Base-by-base conservation (phyloP, 2,329 filamentous ascomycete genomes). In the Penicillium sclerotiorum region DNA sequence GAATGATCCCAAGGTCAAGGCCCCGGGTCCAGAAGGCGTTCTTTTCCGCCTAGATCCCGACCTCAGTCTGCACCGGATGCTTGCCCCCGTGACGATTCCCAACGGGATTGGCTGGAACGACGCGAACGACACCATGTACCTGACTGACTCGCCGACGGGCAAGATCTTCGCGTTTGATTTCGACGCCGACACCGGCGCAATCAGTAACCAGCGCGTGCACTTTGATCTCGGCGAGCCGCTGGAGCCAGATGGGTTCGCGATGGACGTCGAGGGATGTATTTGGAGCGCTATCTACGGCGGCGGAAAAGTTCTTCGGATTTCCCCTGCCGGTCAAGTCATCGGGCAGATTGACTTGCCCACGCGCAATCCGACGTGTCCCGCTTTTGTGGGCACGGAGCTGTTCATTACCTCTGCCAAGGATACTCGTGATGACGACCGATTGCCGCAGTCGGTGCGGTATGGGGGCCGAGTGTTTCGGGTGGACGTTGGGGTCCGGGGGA, bases 201-300 rank as follows among this genome's bases (percentile, higher is more conserved):
- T 90, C 45, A 81, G 80, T 50, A 86, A 88, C 70, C 81, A 84
- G 63, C 83, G 88, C 47, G 76, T 86, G 30, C 90, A 91, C 73
- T 93, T 91, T 74, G 76, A 80, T 49, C 84, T 91, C 65, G 78
- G 81, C 4, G 81, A 81, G 1, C 69, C 80, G 40, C 82, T 84
- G 5, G 78, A 82, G 55, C 90, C 90, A 1, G 92, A 96, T 70
- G 92, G 92, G 2, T 92, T 93, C 72, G 86, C 87, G 55, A 82
- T 95, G 63, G 92, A 96, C 65, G 81, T 80, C 36, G 84, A 95
- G 47, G 91, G 90, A n/a, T 87, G 88, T 73, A 79, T 96, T 63
- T 96, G 93, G 92, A 86, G 88, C 53, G 89, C 90, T 7, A 78
- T 94, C n/a, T 94, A 90, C 66, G 90, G 90, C 46, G 88, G 87